Conservation (phyloP, 352 stramenopile species). For the Albugo laibachii region DNA sequence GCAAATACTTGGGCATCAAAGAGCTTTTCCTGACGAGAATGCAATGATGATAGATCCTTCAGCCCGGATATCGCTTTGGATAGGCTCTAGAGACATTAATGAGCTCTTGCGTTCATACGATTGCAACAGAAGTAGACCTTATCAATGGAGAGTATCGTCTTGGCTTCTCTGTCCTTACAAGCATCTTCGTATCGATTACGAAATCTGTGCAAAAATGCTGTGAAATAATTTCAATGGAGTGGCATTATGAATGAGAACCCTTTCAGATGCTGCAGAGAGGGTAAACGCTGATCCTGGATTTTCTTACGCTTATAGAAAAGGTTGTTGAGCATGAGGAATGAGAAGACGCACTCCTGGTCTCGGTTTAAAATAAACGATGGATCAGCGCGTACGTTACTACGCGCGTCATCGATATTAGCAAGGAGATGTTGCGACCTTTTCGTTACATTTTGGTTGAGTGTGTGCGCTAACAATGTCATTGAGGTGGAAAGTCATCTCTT, state of each 20-base stretch:
- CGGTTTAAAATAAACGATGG: no score
- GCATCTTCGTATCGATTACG: conserved; percentile 43
- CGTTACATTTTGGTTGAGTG: no score
- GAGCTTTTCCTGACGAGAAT: conserved; percentile 66
- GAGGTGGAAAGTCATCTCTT: no score
- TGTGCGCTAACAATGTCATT: no score
- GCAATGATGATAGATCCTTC: conserved; percentile 44
- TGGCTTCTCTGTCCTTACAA: conserved; percentile 30
- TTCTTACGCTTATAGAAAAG: conserved; percentile 56
- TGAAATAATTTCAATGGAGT: not conserved
- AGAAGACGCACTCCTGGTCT: no score
- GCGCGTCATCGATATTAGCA: no score
- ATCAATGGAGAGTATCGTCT: conserved; percentile 4
- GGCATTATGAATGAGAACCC: conserved; percentile 3
- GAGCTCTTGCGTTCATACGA: not conserved
- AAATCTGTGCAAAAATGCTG: conserved; percentile 16
- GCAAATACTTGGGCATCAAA: conserved; percentile 61
- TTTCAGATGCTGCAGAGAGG: conserved; percentile 59
- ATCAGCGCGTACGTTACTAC: no score
- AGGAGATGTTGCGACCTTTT: no score
- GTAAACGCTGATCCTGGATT: conserved; percentile 44
- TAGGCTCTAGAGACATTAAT: conserved; percentile 21
- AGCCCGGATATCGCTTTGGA: conserved; percentile 74
- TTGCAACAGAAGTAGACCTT: not conserved
- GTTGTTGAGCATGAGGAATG: conserved; percentile 26